Evolutionary conservation across 257 asterid species (phyloP).

Genomic region (Striga asiatica): DNA sequence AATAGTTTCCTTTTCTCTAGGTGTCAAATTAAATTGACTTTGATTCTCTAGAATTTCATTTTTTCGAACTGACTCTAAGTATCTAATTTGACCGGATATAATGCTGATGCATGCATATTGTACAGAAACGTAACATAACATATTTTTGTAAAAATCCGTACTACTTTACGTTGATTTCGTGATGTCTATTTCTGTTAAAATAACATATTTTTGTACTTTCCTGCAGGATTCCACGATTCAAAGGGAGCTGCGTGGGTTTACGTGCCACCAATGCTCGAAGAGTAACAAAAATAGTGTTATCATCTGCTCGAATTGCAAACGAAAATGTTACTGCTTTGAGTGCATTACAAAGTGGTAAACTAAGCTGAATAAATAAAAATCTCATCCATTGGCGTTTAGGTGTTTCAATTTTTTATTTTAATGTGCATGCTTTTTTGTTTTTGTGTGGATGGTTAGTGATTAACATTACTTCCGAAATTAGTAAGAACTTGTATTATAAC

Average conservation of each 20-base stretch:
- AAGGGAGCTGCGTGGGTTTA: constrained; percentile 21
- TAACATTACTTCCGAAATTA: too few species aligned
- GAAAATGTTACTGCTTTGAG: constrained; percentile 48
- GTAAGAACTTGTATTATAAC: not conserved
- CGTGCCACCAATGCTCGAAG: constrained; percentile 66
- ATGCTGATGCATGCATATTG: too few species aligned
- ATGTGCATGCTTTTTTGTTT: too few species aligned
- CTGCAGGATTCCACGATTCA: constrained; percentile 29
- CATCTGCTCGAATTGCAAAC: constrained; percentile 54
- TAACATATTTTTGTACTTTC: constrained; percentile 5
- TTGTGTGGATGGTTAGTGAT: too few species aligned
- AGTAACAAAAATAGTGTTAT: constrained; percentile 21
- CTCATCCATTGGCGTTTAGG: not conserved
- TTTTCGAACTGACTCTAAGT: too few species aligned
- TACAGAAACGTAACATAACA: too few species aligned
- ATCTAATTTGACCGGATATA: too few species aligned
- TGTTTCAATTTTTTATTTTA: not conserved
- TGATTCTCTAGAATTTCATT: not conserved
- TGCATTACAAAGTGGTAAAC: constrained; percentile 66
- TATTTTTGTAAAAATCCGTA: too few species aligned
- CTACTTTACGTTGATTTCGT: too few species aligned
- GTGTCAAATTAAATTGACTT: not conserved
- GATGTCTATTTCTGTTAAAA: too few species aligned
- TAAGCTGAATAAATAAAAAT: constrained; percentile 1
- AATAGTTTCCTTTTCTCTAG: not conserved